Base-by-base conservation (phyloP, 2,329 filamentous ascomycete genomes). In the Colletotrichum spinosum region DNA sequence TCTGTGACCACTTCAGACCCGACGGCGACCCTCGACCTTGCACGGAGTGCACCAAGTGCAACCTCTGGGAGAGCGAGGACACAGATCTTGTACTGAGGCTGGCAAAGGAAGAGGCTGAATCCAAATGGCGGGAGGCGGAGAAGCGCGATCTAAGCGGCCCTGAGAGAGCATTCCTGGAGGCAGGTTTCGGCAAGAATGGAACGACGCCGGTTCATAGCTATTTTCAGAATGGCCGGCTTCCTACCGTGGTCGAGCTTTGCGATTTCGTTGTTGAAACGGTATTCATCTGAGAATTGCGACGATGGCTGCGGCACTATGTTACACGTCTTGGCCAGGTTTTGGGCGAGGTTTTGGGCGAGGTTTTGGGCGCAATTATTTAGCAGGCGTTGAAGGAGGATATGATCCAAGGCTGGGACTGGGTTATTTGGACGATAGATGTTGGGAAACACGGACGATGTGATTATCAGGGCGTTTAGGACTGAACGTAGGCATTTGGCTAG, bases 1-100 rank as follows among this genome's bases (percentile, higher is more conserved):
- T 97, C 74, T 99, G 96, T 76, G 92, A 97, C 75, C 96, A 98
- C 78, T 98, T 98, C 76, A 87, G 96, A 8, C 90, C 92, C 9
- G 86, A 92, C 67, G 92, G 91, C 0, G 93, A 94, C 53, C 82
- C 84, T 17, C 86, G 87, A 12, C 82, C 84, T 12, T 99, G 96
- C 76, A 83, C 77, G 1, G 89, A 97, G 76, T 98, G 96, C 79
- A 89, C 90, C 46, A 89, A 88, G 72, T 95, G 92, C 78, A 93
- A 94, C 73, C 83, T 95, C 10, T 92, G 90, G 80, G 91, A 94
- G 78, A 86, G 89, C 59, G 92, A 94, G 74, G 88, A 94, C 71
- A 86, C 84, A 63, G 91, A 93, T 66, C 80, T 83, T 39, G 88
- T 93, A 17, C 84, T 94, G 39, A 84, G 84, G 53, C 84, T 87